Base-by-base conservation (phyloP, 148 eudicot species). In the Spergularia marina region DNA sequence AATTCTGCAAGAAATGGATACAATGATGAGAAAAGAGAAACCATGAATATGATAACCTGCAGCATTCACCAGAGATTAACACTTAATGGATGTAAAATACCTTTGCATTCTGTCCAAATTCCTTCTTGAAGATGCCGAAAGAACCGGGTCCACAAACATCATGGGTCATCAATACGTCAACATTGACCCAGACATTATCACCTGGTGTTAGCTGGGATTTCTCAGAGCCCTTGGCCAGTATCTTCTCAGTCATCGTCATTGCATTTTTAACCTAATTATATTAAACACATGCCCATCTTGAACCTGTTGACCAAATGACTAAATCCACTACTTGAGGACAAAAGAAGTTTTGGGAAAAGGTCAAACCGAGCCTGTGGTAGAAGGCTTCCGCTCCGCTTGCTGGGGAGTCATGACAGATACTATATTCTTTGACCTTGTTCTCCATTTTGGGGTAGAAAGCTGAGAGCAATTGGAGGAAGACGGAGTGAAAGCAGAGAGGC, bases 131-230 rank as follows among this genome's bases (percentile, higher is more conserved):
- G 72, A 89, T 92, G n/a, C 96, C 97, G 78, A 90, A 55, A 3
- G 97, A 73, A 61, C 97, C 98, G 8, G 98, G 98, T 65, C 97
- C 98, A 81, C 96, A 92, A 68, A 95, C 94, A 86, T 95, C 98
- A 87, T 95, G 98, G 55, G 97, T 95, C 98, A 95, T 95, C 89
- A 92, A 84, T 53, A 89, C 68, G 85, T 95, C 98, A 73, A 95
- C 94, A 80, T 95, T 84, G 57, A 92, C 97, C 97, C 97, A 92
- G 9, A 89, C 96, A 84, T 95, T 95, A 34, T 95, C 98, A 74
- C 97, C 94, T 17, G 98, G 98, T 68, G 36, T 81, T 80, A 95
- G 66, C 52, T 89, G 87, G 23, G 87, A 34, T 83, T 77, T 94
- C 85, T 90, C 90, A 21, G 97, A 87, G 72, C 89, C 93, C 81